These are phyloP conservation scores for Chlorella sp. DNA, from an alignment of 139 green algal genomes.

Conservation along the genomic window DNA sequence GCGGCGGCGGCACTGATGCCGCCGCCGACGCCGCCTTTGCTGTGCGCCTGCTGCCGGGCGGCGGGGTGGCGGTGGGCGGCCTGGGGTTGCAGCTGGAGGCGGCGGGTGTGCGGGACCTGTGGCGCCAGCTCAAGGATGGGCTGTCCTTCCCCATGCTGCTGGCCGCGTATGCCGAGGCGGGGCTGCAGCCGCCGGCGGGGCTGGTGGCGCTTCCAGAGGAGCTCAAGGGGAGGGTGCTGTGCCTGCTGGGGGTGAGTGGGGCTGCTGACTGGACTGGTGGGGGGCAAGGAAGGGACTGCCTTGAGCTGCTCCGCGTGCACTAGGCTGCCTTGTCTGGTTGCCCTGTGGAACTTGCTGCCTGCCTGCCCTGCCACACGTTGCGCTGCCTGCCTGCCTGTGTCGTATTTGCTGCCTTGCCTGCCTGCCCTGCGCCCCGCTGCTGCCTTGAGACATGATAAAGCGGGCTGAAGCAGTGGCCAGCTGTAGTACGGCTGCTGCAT, in stretches of 20 bases:
- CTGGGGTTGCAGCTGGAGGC: neutral
- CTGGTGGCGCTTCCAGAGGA: slow-evolving; percentile 53
- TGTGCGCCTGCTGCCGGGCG: neutral
- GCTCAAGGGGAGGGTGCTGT: slow-evolving; percentile 43
- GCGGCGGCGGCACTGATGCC: neutral
- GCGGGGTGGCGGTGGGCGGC: neutral
- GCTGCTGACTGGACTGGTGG: neutral
- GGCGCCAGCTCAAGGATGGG: slow-evolving; percentile 45
- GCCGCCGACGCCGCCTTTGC: neutral
- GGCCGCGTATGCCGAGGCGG: slow-evolving; percentile 44
- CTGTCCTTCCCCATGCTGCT: slow-evolving; percentile 39
- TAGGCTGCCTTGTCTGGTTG: neutral
- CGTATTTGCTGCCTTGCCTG: neutral
- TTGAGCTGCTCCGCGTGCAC: neutral
- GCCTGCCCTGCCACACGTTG: neutral
- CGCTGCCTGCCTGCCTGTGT: neutral
- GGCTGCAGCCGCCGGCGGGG: slow-evolving; percentile 34
- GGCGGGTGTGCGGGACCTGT: neutral
- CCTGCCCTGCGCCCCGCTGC: neutral
- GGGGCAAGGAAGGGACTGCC: neutral
- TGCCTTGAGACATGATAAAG: too few species aligned
- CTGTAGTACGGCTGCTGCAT: too few species aligned
- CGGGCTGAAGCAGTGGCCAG: too few species aligned
- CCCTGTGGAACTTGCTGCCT: neutral
- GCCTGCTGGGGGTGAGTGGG: slow-evolving; percentile 36